phyloP scores from a whole-genome alignment of 1,139 yeast species.

The Candida tetrigidarum region DNA sequence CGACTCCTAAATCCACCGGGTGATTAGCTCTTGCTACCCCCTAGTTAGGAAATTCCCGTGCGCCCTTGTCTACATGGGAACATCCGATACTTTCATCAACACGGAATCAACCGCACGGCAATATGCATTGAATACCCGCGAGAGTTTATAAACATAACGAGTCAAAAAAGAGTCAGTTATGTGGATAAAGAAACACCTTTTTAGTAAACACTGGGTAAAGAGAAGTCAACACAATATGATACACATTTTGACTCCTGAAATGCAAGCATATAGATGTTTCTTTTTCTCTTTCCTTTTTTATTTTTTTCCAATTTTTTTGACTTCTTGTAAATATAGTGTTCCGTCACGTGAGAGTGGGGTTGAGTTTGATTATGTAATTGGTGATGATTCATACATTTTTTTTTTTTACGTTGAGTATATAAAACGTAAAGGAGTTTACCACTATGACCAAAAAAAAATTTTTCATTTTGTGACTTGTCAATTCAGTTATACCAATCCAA shows the following conservation, averaged over 20 bases:
- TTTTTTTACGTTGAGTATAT: neutral
- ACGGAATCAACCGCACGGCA: slow-evolving; percentile 8
- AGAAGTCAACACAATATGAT: no score
- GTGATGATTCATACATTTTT: neutral
- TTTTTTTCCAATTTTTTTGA: neutral
- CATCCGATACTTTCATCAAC: slow-evolving; percentile 21
- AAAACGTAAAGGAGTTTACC: no score
- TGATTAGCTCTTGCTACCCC: slow-evolving; percentile 34
- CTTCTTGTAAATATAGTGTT: neutral
- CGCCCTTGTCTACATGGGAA: slow-evolving; percentile 35
- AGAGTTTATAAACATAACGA: slow-evolving; percentile 14
- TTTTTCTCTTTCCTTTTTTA: neutral
- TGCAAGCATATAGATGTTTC: neutral
- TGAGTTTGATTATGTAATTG: neutral
- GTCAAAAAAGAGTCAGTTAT: slow-evolving; percentile 20
- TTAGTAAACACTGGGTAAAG: no score
- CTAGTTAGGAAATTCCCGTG: slow-evolving; percentile 35
- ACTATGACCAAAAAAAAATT: neutral
- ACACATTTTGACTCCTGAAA: neutral
- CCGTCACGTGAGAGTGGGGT: neutral
- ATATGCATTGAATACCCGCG: slow-evolving; percentile 15
- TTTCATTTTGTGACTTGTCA: no score
- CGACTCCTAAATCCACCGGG: slow-evolving; percentile 16
- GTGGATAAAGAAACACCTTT: slow-evolving; percentile 1
- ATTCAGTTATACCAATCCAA: no score